These are phyloP conservation scores for Russula ochroleuca DNA, from an alignment of 768 basidiomycete genomes.

Conservation along the genomic window DNA sequence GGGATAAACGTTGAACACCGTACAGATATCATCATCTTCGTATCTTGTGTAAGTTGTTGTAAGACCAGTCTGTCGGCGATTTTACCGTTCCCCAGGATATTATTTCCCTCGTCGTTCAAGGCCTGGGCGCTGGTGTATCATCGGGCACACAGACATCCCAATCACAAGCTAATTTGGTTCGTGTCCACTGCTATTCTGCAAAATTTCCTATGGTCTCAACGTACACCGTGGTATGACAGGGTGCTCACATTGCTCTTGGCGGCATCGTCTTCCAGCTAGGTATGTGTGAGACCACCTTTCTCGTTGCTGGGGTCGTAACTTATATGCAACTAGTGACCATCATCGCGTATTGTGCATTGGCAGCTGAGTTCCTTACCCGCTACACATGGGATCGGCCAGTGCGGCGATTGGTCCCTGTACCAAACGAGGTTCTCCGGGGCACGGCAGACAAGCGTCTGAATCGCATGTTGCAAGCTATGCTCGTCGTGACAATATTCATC, in stretches of 20 bases:
- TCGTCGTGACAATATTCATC: conserved; percentile 19
- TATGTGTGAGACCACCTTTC: background rate
- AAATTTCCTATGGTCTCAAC: background rate
- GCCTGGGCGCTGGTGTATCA: conserved; percentile 19
- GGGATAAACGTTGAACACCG: background rate
- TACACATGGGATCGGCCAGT: conserved; percentile 10
- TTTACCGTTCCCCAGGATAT: conserved; percentile 21
- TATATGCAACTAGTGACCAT: conserved; percentile 17
- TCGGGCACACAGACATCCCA: background rate
- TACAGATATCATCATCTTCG: conserved; percentile 20
- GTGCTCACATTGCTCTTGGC: conserved; percentile 19
- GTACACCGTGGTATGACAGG: background rate
- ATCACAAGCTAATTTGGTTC: conserved; percentile 4
- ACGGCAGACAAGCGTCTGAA: conserved; percentile 4
- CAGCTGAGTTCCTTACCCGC: conserved; percentile 21
- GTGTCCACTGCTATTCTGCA: background rate
- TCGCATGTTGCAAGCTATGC: conserved; percentile 18
- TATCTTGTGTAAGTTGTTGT: conserved; percentile 18
- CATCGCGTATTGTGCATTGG: conserved; percentile 11
- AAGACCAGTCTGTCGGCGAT: background rate
- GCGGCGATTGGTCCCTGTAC: background rate
- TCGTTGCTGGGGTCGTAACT: background rate
- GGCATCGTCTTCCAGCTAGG: conserved; percentile 26
- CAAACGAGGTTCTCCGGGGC: background rate
- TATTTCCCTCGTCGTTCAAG: conserved; percentile 20